These are phyloP conservation scores for Beauveria sp. DNA, from an alignment of 2,329 filamentous ascomycete species.

Conservation along the genomic window DNA sequence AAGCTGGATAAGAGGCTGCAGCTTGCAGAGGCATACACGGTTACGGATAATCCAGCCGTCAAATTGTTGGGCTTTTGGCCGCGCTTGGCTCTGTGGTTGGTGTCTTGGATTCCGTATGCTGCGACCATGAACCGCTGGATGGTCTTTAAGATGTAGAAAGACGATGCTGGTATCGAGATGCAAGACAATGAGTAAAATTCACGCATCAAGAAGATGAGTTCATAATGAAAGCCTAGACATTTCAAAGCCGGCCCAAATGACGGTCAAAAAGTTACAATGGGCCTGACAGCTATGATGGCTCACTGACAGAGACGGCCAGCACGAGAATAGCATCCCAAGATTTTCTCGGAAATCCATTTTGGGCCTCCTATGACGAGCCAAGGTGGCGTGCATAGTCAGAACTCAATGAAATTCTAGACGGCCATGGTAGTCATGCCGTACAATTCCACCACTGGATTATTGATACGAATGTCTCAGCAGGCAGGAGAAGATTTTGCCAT, in stretches of 20 bases:
- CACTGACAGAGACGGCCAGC: neutral
- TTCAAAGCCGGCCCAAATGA: neutral
- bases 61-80: neutral
- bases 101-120: conserved; percentile 2
- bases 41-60: neutral
- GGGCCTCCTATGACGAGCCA: too few relatives aligned
- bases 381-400: too few relatives aligned
- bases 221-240: too few relatives aligned
- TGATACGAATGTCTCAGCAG: too few relatives aligned
- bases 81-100: neutral
- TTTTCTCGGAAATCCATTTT: too few relatives aligned
- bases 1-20: neutral
- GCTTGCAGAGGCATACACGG: neutral
- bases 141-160: neutral
- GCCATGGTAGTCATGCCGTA: too few relatives aligned
- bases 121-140: neutral
- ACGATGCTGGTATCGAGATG: neutral
- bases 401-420: too few relatives aligned
- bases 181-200: neutral
- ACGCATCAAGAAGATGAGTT: too few relatives aligned
- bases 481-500: too few relatives aligned
- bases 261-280: neutral
- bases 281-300: neutral
- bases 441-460: too few relatives aligned
- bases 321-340: neutral